These are phyloP conservation scores for Candida sanyaensis DNA, from an alignment of 1,139 yeast species.

Conservation along the genomic window DNA sequence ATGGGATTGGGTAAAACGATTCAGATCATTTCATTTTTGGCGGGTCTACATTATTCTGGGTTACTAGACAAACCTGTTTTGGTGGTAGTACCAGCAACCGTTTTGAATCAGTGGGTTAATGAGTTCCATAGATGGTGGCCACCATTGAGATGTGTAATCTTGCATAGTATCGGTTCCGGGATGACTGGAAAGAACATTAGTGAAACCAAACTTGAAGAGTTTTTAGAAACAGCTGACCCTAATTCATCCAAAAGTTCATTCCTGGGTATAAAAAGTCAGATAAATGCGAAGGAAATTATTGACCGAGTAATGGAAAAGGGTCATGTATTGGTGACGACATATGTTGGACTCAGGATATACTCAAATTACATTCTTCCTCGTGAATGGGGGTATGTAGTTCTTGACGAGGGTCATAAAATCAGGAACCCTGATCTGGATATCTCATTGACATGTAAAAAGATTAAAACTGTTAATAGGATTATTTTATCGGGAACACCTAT, in stretches of 20 bases:
- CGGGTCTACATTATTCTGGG: constrained; percentile 85
- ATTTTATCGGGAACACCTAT: constrained; percentile 96
- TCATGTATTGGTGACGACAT: constrained; percentile 86
- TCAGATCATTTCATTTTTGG: constrained; percentile 85
- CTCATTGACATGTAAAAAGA: constrained; percentile 79
- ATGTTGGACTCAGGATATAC: constrained; percentile 84
- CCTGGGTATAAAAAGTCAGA: constrained; percentile 33
- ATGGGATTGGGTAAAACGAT: constrained; percentile 98
- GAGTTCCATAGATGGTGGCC: constrained; percentile 99
- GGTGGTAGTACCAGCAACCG: constrained; percentile 96
- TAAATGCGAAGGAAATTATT: constrained; percentile 47
- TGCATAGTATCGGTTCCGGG: constrained; percentile 93
- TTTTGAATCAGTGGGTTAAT: constrained; percentile 92
- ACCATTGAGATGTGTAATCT: constrained; percentile 78
- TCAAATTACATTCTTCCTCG: constrained; percentile 65
- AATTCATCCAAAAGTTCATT: constrained; percentile 34
- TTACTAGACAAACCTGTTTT: constrained; percentile 74
- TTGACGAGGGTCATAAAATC: constrained; percentile 97
- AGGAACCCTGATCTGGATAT: constrained; percentile 93
- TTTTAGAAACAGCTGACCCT: constrained; percentile 48
- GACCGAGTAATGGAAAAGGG: constrained; percentile 61
- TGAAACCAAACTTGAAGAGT: constrained; percentile 54
- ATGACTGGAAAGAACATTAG: constrained; percentile 49
- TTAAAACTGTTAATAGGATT: constrained; percentile 78
- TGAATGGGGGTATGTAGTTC: constrained; percentile 86